phyloP scores from a whole-genome alignment of 331 rosid genomes.

The Cydonia oblonga region DNA sequence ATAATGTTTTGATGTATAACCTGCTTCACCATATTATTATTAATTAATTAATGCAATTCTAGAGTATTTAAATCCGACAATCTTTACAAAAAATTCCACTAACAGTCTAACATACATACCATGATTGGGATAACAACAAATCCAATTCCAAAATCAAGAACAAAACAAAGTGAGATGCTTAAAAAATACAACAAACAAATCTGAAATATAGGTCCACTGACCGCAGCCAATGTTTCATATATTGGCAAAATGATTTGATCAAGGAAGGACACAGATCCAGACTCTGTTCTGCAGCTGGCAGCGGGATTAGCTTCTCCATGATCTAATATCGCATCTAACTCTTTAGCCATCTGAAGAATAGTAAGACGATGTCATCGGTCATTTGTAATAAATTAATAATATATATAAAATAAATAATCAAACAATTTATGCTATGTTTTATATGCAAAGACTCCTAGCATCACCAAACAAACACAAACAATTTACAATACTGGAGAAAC shows the following conservation, averaged over 20 bases:
- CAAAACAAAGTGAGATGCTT: not conserved
- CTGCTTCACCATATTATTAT: not conserved
- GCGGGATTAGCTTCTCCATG: constrained; percentile 67
- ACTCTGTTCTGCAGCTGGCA: constrained; percentile 34
- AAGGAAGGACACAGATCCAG: constrained; percentile 61
- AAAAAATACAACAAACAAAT: not conserved
- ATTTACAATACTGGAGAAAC: not conserved
- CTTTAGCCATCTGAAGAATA: constrained; percentile 79
- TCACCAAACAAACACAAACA: not conserved
- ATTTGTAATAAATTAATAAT: not conserved
- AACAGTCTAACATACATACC: not conserved
- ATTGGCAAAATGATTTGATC: constrained; percentile 60
- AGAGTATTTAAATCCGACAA: not conserved
- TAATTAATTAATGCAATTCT: not conserved
- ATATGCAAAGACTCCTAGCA: not conserved
- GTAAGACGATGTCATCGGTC: not conserved
- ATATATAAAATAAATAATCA: too few species aligned
- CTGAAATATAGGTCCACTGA: constrained; percentile 32
- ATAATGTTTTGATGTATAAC: not conserved
- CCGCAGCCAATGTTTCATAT: constrained; percentile 34
- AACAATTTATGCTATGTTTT: not conserved
- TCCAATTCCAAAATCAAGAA: not conserved
- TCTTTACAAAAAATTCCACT: not conserved
- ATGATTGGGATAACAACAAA: not conserved
- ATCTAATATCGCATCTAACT: constrained; percentile 80